Base-by-base conservation (phyloP, 345 rosid genomes). In the Laguncularia racemosa region DNA sequence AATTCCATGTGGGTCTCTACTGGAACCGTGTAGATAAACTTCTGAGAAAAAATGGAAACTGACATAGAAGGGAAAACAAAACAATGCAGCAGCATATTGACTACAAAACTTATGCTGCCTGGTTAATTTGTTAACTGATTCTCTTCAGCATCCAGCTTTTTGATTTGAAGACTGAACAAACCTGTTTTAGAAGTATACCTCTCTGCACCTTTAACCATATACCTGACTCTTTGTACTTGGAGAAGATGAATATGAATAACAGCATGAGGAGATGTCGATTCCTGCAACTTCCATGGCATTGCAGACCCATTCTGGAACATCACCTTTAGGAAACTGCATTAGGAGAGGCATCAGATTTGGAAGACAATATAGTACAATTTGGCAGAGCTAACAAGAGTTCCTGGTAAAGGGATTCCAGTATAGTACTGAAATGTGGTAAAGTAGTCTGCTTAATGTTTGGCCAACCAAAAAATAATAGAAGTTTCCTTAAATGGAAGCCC, bases 271-370 rank as follows among this genome's bases (percentile, higher is more conserved):
- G 43, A 86, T 84, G 47, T 84, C 85, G 19, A 87, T 68, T 66
- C 81, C 91, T 40, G 95, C 91, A 45, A 80, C 86, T 55, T 87
- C 91, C 95, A 82, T 84, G 74, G 95, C 95, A 64, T 84, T 87
- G 78, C 83, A 73, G 56, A 87, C 95, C 95, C 95, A 84, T 26
- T 80, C 66, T 9, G 95, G 95, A 55, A 87, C 77, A 55, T 84
- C 83, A 4, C 95, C 91, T 62, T 69, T 65, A 0, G 89, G 95
- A 72, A 87, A 87, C 95, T 87, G 61, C 71, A 78, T 33, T 7
- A 9, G 40, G 7, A 33, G 40, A 7, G 40, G 7, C 40, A 33
- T 33, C 40, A 33, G 11, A 33, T 4, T 33, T 1, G 40, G 5
- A 33, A 33, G 40, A 33, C 11, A 33, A 33, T 33, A n/a, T n/a